A percentile compares a stretch with the other conserved stretches of the same genome.
These are phyloP conservation scores for Pulicaria dysenterica DNA, from an alignment of 129 eudicot species.

Conservation along the genomic window DNA sequence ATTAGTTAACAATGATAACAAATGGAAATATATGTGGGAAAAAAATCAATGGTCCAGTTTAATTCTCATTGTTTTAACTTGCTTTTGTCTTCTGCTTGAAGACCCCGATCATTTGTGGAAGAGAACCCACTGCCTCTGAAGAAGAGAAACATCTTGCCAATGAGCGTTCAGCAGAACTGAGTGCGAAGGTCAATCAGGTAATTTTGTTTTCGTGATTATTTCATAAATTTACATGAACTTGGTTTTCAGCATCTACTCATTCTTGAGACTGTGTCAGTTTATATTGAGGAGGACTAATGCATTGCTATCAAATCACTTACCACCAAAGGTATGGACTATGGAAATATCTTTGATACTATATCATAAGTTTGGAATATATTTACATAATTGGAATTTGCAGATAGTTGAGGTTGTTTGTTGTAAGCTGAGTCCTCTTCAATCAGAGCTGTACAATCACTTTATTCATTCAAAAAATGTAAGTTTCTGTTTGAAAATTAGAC, in stretches of 20 bases:
- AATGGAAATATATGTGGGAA: constrained; percentile 6
- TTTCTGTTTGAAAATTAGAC: constrained; percentile 3
- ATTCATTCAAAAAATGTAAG: constrained; percentile 93
- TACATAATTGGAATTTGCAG: constrained; percentile 53
- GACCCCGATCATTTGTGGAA: constrained; percentile 84
- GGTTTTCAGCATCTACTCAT: constrained; percentile 16
- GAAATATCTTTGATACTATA: neutral
- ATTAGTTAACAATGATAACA: constrained; percentile 11
- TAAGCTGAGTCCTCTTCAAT: constrained; percentile 89
- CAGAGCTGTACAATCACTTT: constrained; percentile 79
- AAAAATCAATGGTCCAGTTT: neutral
- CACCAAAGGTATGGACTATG: constrained; percentile 89
- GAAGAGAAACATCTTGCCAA: constrained; percentile 75
- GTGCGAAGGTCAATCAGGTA: constrained; percentile 98
- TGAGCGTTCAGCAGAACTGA: constrained; percentile 86
- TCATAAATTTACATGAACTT: neutral
- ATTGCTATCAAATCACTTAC: constrained; percentile 86
- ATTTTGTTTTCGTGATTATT: constrained; percentile 18
- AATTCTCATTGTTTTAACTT: constrained; percentile 16
- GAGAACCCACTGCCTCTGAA: constrained; percentile 93
- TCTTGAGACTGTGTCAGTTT: constrained; percentile 50
- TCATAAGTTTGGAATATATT: no score
- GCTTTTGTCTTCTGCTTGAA: constrained; percentile 32
- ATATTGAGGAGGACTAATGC: constrained; percentile 96
- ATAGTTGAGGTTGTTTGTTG: constrained; percentile 96